These are phyloP conservation scores for Paramyrothecium roridum DNA, from an alignment of 2,329 filamentous ascomycete genomes.

Conservation along the genomic window DNA sequence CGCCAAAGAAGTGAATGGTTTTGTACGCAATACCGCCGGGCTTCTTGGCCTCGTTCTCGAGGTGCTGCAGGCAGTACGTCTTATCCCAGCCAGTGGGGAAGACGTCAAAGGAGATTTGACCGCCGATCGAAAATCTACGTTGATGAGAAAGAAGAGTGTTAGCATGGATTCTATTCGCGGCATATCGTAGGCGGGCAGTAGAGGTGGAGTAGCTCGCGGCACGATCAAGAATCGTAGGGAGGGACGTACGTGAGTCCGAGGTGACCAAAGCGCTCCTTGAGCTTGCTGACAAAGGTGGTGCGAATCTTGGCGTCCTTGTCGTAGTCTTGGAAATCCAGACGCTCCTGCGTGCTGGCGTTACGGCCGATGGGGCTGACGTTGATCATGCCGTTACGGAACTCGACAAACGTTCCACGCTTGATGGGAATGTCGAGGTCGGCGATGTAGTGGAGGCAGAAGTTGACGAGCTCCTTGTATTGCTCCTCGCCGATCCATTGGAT, in stretches of 20 bases:
- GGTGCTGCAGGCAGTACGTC: constrained; percentile 88
- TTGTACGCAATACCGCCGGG: constrained; percentile 73
- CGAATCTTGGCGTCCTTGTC: constrained; percentile 77
- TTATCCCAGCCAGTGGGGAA: constrained; percentile 98
- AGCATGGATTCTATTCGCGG: no score
- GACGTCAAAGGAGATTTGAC: constrained; percentile 97
- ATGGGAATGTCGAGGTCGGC: constrained; percentile 80
- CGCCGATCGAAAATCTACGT: constrained; percentile 82
- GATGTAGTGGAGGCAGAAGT: constrained; percentile 76
- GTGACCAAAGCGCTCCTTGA: constrained; percentile 80
- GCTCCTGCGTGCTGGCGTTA: constrained; percentile 78
- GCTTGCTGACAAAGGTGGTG: constrained; percentile 68
- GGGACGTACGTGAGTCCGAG: constrained; percentile 74
- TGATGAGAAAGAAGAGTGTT: background rate
- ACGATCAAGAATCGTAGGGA: background rate
- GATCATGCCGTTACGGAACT: constrained; percentile 91
- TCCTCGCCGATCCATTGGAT: constrained; percentile 87
- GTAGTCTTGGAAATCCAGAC: constrained; percentile 77
- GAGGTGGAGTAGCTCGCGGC: no score
- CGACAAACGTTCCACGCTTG: constrained; percentile 81
- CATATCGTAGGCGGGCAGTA: no score
- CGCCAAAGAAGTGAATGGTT: constrained; percentile 95
- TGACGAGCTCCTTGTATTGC: constrained; percentile 73
- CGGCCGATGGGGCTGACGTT: constrained; percentile 82
- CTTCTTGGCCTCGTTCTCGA: constrained; percentile 74